These are phyloP conservation scores for Pythium aristosporum DNA, from an alignment of 352 stramenopile species.

Conservation along the genomic window DNA sequence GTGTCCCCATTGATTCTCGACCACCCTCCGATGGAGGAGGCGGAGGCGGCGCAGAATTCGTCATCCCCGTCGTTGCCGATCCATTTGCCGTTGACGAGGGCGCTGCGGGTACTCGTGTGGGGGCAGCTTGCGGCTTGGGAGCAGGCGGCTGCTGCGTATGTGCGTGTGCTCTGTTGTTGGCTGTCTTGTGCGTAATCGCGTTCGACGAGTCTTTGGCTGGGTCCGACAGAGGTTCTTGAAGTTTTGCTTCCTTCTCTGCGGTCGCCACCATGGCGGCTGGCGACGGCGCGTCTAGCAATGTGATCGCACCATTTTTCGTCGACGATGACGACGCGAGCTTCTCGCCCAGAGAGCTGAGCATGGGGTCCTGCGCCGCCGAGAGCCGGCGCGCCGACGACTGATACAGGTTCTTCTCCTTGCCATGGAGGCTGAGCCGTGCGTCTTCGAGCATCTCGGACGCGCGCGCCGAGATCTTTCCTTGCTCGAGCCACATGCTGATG, in stretches of 20 bases:
- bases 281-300: constrained; percentile 17
- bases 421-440: constrained; percentile 71
- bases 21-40: not conserved
- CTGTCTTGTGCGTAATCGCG: not conserved
- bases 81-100: not conserved
- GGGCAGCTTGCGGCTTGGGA: constrained; percentile 5
- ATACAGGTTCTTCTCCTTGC: constrained; percentile 85
- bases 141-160: not conserved
- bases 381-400: constrained; percentile 52
- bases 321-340: constrained; percentile 45
- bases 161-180: constrained; percentile 5
- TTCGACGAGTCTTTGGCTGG: not conserved
- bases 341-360: constrained; percentile 66
- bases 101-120: constrained; percentile 2
- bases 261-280: not conserved
- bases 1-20: not conserved
- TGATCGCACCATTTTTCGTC: constrained; percentile 27
- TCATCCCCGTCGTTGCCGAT: not conserved
- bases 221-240: not conserved
- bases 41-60: not conserved
- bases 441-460: constrained; percentile 84
- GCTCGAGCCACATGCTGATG: constrained; percentile 82
- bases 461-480: constrained; percentile 78
- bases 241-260: not conserved
- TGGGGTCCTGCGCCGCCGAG: constrained; percentile 65